Percentiles rank a stretch among this genome's conserved stretches.
Evolutionary conservation across 164 flowering plant genomes (phyloP).

Genomic region (Platanus orientalis): DNA sequence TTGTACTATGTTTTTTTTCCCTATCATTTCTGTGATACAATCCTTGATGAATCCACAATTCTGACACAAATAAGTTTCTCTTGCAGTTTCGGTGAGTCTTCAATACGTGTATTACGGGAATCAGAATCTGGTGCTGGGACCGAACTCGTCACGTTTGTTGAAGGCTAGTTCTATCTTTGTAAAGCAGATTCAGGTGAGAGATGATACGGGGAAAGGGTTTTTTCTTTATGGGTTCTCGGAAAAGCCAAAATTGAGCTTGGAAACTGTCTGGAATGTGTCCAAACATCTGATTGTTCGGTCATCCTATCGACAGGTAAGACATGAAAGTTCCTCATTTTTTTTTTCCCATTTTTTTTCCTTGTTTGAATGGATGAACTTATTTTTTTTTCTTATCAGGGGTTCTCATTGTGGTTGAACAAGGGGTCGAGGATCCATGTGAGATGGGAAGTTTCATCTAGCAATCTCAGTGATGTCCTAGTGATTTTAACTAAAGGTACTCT

Average conservation of each 20-base stretch:
- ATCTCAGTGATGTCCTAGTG: constrained; percentile 27
- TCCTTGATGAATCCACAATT: constrained; percentile 1
- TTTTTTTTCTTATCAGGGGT: constrained; percentile 36
- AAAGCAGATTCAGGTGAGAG: constrained; percentile 41
- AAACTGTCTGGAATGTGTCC: constrained; percentile 41
- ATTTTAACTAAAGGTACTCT: constrained; percentile 40
- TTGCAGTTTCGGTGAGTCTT: constrained; percentile 46
- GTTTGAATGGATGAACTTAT: not conserved
- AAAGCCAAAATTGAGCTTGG: constrained; percentile 43
- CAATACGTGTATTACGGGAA: constrained; percentile 47
- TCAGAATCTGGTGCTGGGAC: constrained; percentile 48
- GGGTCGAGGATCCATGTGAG: constrained; percentile 45
- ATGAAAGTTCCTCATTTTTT: not conserved
- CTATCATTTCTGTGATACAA: not conserved
- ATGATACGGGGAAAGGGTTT: constrained; percentile 34
- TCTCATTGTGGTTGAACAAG: constrained; percentile 58
- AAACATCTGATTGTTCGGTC: constrained; percentile 37
- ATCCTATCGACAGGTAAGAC: constrained; percentile 35
- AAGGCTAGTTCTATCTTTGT: constrained; percentile 52
- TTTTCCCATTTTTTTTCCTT: not conserved
- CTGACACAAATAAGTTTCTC: constrained; percentile 6
- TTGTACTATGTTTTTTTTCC: constrained; percentile 2
- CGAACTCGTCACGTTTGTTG: constrained; percentile 49
- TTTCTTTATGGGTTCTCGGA: constrained; percentile 42
- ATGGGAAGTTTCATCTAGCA: constrained; percentile 36